These are phyloP conservation scores for Sugiyamaella neomexicana DNA, from an alignment of 1,139 yeast genomes.

Conservation along the genomic window DNA sequence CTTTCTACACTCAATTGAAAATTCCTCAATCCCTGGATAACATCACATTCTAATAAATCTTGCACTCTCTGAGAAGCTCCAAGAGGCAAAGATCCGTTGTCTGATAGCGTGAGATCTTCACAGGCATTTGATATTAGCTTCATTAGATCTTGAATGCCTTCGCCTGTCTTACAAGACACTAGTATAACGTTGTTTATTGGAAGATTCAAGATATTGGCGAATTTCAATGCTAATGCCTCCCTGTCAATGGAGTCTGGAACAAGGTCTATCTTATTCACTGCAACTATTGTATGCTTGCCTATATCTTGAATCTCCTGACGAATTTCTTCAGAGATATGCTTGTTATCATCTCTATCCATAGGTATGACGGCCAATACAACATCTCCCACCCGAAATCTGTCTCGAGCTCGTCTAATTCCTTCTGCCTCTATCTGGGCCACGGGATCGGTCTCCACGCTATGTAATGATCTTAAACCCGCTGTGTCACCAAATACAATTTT, in stretches of 20 bases:
- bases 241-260: conserved; percentile 7
- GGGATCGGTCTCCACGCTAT: conserved; percentile 24
- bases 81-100: conserved; percentile 35
- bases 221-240: neutral
- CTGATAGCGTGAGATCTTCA: conserved; percentile 41
- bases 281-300: conserved; percentile 33
- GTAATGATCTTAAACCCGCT: conserved; percentile 75
- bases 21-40: conserved; percentile 66
- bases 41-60: conserved; percentile 71
- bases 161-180: conserved; percentile 62
- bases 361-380: conserved; percentile 45
- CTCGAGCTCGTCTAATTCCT: conserved; percentile 78
- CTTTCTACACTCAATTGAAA: conserved; percentile 46
- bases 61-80: conserved; percentile 72
- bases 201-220: conserved; percentile 35
- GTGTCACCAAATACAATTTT: conserved; percentile 88
- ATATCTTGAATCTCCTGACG: conserved; percentile 34
- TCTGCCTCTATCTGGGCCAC: conserved; percentile 67
- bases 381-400: conserved; percentile 64
- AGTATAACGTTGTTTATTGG: conserved; percentile 42
- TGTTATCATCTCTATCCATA: conserved; percentile 17
- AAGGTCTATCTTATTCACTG: conserved; percentile 40
- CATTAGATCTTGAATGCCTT: conserved; percentile 56
- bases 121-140: conserved; percentile 46
- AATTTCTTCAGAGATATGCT: conserved; percentile 23